phyloP scores from a whole-genome alignment of 2,329 filamentous ascomycete species.

The Colletotrichum sp. region DNA sequence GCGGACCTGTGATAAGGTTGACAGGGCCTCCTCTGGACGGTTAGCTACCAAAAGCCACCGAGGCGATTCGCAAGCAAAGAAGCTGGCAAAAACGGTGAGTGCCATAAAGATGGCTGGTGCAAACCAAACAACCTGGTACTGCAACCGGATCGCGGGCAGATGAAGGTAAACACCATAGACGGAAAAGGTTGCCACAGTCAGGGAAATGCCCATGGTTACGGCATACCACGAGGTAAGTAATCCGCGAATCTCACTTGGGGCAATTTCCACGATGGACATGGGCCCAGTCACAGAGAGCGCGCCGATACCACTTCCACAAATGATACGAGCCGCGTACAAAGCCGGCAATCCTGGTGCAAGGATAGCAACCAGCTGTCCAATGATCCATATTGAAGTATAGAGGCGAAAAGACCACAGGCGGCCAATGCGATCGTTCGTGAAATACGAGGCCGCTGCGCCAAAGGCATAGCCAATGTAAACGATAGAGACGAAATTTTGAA shows the following conservation, averaged over 20 bases:
- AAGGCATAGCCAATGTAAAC: conserved; percentile 27
- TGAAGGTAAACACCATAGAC: background rate
- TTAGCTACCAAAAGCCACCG: conserved; percentile 38
- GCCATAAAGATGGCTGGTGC: background rate
- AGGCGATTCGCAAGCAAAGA: conserved; percentile 41
- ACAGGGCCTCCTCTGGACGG: conserved; percentile 28
- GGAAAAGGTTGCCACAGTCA: background rate
- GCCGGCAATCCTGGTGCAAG: background rate
- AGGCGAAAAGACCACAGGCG: background rate
- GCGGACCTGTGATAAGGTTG: background rate
- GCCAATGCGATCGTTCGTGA: background rate
- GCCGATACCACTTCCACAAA: background rate
- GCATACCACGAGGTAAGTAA: conserved; percentile 35
- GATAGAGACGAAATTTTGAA: conserved; percentile 41
- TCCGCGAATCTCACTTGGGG: conserved; percentile 36
- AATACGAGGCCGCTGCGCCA: background rate
- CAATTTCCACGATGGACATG: conserved; percentile 37
- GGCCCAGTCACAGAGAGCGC: conserved; percentile 32
- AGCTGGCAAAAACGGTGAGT: conserved; percentile 24
- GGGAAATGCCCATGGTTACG: conserved; percentile 28
- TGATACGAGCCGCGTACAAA: background rate
- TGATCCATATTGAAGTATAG: background rate
- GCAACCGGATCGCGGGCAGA: background rate
- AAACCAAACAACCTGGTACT: background rate
- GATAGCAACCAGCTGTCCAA: background rate